These are phyloP conservation scores for Termitomyces titanicus DNA, from an alignment of 768 basidiomycete genomes.

Conservation along the genomic window DNA sequence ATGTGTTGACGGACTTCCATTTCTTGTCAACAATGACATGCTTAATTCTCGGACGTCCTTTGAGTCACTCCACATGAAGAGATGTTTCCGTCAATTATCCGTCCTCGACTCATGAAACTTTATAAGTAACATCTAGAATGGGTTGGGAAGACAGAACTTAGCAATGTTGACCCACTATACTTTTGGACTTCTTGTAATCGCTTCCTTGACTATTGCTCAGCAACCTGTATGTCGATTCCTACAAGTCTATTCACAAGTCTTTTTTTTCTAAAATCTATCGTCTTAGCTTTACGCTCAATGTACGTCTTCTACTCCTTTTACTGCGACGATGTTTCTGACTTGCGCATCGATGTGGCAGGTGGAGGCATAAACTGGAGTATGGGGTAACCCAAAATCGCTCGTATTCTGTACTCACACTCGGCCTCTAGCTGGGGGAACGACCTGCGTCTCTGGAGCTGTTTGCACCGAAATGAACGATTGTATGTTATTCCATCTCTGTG, in stretches of 20 bases:
- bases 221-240: conserved; percentile 16
- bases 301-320: conserved; percentile 3
- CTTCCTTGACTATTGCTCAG: conserved; percentile 16
- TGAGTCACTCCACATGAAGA: neutral
- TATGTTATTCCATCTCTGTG: conserved; percentile 9
- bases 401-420: neutral
- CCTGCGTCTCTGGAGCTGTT: conserved; percentile 32
- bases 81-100: conserved; percentile 6
- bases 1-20: neutral
- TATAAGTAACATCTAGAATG: neutral
- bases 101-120: neutral
- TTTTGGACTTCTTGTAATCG: conserved; percentile 6
- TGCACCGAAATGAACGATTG: conserved; percentile 31
- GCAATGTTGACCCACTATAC: conserved; percentile 15
- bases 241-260: neutral
- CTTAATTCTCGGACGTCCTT: conserved; percentile 4
- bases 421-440: conserved; percentile 25
- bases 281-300: conserved; percentile 17
- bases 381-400: neutral
- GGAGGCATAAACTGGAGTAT: conserved; percentile 23
- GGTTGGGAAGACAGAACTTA: neutral
- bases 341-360: conserved; percentile 6
- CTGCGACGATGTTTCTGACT: neutral
- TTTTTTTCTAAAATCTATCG: neutral
- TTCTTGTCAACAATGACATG: neutral